Base-by-base conservation (phyloP, 2,329 filamentous ascomycete genomes). In the Venturia oleaginea region DNA sequence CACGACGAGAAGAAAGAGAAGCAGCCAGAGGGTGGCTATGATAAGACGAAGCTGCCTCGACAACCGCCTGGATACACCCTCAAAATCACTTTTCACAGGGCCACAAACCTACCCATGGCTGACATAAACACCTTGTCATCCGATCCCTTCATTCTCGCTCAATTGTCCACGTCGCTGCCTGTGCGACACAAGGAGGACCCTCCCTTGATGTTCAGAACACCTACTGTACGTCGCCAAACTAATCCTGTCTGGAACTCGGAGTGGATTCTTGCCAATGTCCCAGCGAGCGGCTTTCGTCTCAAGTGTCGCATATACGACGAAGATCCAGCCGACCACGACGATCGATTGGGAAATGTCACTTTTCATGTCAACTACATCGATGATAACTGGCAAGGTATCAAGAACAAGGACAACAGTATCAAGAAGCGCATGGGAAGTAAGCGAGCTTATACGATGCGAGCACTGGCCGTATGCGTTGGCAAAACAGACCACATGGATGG, bases 261-360 rank as follows among this genome's bases (percentile, higher is more conserved):
- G 66, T 97, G 93, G 93, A 82, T 91, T 27, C 88, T 97, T 30
- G 91, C 90, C 66, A 95, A 96, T 69, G 83, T 97, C 1, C 92
- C 93, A 0, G 79, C 86, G 0, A 85, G 83, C 0, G 92, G 92
- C 4, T 96, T 96, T 77, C 83, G 82, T 65, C 81, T 97, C 69
- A 96, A 96, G 73, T 91, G 90, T 67, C 84, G 90, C 63, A 77
- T 97, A 22, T 95, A 92, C 76, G 93, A 97, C 71, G 93, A 97
- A 74, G 93, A 97, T 75, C 86, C 87, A 40, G 85, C 87, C 1
- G 90, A 97, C 73, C 85, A 89, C 68, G 89, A 97, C 72, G 93
- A 97, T 76, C 83, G 91, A 32, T 81, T 97, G 24, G 93, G 93
- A 13, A 95, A 94, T 71, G 90, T 91, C 3, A 91, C 91, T 59